Conservation (phyloP, 306 rosid species). For the Rubus parviflorus region DNA sequence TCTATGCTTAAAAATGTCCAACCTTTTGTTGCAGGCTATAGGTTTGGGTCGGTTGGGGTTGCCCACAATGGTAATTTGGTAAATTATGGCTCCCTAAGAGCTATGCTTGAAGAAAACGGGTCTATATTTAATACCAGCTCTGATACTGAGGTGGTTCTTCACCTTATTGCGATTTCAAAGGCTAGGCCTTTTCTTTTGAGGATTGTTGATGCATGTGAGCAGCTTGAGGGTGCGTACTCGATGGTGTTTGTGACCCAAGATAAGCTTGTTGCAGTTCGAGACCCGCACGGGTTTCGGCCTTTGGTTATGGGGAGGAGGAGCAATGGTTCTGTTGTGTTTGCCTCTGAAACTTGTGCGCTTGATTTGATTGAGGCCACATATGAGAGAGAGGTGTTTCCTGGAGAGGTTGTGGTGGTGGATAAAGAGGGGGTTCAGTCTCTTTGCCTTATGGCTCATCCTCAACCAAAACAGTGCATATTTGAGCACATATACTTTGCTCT, state of each 20-base stretch:
- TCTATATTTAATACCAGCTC: slow-evolving; percentile 90
- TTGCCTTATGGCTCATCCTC: slow-evolving; percentile 84
- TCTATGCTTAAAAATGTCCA: slow-evolving; percentile 85
- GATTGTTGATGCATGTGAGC: slow-evolving; percentile 83
- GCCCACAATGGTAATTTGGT: slow-evolving; percentile 93
- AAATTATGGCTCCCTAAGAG: slow-evolving; percentile 60
- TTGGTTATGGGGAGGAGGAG: slow-evolving; percentile 93
- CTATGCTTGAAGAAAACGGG: slow-evolving; percentile 68
- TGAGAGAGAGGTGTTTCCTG: slow-evolving; percentile 87
- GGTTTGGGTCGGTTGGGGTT: slow-evolving; percentile 85
- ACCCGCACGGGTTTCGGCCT: slow-evolving; percentile 83
- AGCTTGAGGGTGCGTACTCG: slow-evolving; percentile 82
- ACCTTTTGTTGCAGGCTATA: slow-evolving; percentile 81
- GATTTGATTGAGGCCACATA: slow-evolving; percentile 95
- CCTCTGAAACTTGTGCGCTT: slow-evolving; percentile 96
- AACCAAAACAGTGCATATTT: slow-evolving; percentile 80
- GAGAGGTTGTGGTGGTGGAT: slow-evolving; percentile 88
- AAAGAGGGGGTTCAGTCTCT: slow-evolving; percentile 75
- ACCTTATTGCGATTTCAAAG: slow-evolving; percentile 81
- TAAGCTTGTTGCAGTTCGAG: slow-evolving; percentile 79
- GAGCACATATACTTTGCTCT: slow-evolving; percentile 94
- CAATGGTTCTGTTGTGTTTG: slow-evolving; percentile 92
- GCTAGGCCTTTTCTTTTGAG: slow-evolving; percentile 67
- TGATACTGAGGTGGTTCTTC: slow-evolving; percentile 89
- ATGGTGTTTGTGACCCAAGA: slow-evolving; percentile 77